Evolutionary conservation across 1,284 basidiomycete genomes (phyloP).

Genomic region (Vanrija sp.): DNA sequence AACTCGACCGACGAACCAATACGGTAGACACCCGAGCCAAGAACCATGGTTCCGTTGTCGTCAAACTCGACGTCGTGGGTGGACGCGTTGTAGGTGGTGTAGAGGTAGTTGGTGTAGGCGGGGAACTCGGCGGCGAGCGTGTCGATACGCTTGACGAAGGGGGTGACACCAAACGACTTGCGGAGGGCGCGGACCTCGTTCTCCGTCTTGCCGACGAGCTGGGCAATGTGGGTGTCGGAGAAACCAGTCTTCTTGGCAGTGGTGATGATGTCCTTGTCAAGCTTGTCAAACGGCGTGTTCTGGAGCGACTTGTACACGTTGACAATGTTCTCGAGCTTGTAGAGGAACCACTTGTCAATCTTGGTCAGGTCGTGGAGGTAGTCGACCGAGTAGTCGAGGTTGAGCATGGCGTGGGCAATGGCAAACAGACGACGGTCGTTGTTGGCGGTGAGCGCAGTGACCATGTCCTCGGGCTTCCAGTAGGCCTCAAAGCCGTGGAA

Average conservation of each 20-base stretch:
- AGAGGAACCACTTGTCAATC: slow-evolving; percentile 99
- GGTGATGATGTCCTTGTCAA: slow-evolving; percentile 64
- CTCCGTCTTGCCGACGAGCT: slow-evolving; percentile 67
- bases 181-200: slow-evolving; percentile 74
- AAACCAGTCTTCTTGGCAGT: slow-evolving; percentile 90
- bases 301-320: slow-evolving; percentile 70
- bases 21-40: slow-evolving; percentile 97
- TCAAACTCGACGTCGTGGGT: slow-evolving; percentile 94
- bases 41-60: slow-evolving; percentile 96
- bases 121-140: slow-evolving; percentile 98
- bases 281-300: slow-evolving; percentile 62
- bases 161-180: slow-evolving; percentile 82
- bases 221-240: slow-evolving; percentile 87
- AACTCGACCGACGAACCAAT: slow-evolving; percentile 99
- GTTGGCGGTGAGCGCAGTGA: slow-evolving; percentile 61
- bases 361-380: slow-evolving; percentile 89
- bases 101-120: slow-evolving; percentile 98
- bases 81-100: slow-evolving; percentile 98
- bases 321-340: slow-evolving; percentile 88
- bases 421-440: slow-evolving; percentile 92
- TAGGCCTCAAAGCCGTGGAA: slow-evolving; percentile 60
- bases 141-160: slow-evolving; percentile 99
- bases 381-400: slow-evolving; percentile 86
- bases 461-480: slow-evolving; percentile 74
- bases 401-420: slow-evolving; percentile 60